Percentiles rank a stretch among this genome's conserved stretches.
Evolutionary conservation across 164 flowering plant genomes (phyloP).

Genomic region (Brasenia schreberi): DNA sequence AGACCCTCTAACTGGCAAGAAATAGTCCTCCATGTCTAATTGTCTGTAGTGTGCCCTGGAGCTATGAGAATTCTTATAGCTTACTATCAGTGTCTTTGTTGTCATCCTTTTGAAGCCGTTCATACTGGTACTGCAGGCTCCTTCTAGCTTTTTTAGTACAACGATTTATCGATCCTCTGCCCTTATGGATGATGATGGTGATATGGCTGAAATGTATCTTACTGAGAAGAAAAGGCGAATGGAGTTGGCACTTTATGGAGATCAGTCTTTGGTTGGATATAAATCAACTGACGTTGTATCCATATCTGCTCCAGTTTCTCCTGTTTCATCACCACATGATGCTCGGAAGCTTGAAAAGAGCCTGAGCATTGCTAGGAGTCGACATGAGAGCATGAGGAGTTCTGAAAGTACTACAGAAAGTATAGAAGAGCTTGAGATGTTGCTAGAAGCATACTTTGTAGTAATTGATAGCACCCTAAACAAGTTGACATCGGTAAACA

Average conservation of each 20-base stretch:
- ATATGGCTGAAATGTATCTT: conserved; percentile 55
- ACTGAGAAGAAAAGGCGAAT: conserved; percentile 34
- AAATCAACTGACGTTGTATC: conserved; percentile 46
- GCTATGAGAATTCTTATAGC: too few species aligned
- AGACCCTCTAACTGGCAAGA: too few species aligned
- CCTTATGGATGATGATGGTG: conserved; percentile 53
- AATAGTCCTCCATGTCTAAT: too few species aligned
- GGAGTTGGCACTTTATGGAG: conserved; percentile 65
- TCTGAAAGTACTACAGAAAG: conserved; percentile 46
- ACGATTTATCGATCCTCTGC: too few species aligned
- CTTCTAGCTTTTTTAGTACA: too few species aligned
- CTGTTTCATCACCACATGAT: conserved; percentile 85
- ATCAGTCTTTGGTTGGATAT: conserved; percentile 37
- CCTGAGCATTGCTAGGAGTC: conserved; percentile 67
- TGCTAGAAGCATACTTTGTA: conserved; percentile 85
- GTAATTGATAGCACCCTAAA: conserved; percentile 85
- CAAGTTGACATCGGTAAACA: conserved; percentile 77
- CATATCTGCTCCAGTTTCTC: conserved; percentile 88
- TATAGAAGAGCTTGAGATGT: conserved; percentile 88
- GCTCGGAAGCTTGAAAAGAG: conserved; percentile 60
- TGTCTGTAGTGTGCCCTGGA: too few species aligned
- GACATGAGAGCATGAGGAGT: conserved; percentile 77
- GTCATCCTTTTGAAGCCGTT: too few species aligned
- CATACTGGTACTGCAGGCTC: too few species aligned
- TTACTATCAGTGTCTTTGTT: too few species aligned